Percentiles rank a stretch among this genome's conserved stretches.
Evolutionary conservation across 179 eudicot genomes (phyloP).

Genomic region (Spinacia oleracea): DNA sequence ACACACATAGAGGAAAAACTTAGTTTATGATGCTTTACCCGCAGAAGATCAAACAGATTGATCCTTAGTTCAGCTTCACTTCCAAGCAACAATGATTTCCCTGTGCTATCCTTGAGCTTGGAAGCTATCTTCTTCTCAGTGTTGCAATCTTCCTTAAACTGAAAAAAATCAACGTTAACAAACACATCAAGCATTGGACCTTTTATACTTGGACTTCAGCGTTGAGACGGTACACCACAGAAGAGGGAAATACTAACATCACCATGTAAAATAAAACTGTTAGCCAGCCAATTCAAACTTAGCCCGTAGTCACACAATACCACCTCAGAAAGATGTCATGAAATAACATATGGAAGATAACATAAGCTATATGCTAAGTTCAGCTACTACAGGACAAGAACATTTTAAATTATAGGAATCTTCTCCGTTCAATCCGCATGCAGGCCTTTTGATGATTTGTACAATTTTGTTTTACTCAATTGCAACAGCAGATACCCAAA

Average conservation of each 20-base stretch:
- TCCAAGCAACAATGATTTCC: conserved; percentile 57
- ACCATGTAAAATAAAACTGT: neutral
- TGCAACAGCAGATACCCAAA: neutral
- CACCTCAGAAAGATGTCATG: no score
- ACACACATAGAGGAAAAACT: neutral
- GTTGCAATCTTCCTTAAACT: conserved; percentile 95
- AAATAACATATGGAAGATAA: neutral
- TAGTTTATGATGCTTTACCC: conserved; percentile 40
- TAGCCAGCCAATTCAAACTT: neutral
- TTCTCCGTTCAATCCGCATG: neutral
- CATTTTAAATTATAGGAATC: no score
- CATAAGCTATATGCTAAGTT: neutral
- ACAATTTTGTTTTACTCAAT: neutral
- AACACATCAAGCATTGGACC: conserved; percentile 1
- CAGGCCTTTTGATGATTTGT: neutral
- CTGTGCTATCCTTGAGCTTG: conserved; percentile 65
- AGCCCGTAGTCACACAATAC: neutral
- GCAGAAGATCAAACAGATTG: conserved; percentile 70
- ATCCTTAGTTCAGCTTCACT: conserved; percentile 65
- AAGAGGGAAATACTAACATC: neutral
- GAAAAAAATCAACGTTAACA: conserved; percentile 20
- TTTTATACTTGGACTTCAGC: neutral
- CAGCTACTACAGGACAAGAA: neutral
- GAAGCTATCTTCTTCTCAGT: conserved; percentile 89
- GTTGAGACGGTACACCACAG: neutral